Conservation (phyloP, 1,139 yeast species). For the Scheffersomyces quercinus region DNA sequence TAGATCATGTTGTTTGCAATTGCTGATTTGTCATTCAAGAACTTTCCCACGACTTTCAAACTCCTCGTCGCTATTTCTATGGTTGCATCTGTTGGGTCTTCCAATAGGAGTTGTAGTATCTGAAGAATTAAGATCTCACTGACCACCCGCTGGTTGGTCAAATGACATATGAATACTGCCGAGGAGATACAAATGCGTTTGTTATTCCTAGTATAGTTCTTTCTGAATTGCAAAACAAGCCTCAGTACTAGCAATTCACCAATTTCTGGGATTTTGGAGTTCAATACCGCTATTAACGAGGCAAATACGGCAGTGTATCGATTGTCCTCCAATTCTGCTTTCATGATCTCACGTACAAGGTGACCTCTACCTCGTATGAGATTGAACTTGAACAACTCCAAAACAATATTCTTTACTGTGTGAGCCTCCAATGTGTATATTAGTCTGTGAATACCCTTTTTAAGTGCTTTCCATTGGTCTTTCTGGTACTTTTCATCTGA, state of each 20-base stretch:
- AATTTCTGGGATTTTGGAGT: constrained; percentile 67
- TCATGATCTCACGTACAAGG: constrained; percentile 57
- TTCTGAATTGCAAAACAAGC: constrained; percentile 59
- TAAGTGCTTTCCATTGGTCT: constrained; percentile 55
- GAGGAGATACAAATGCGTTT: constrained; percentile 43
- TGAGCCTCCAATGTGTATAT: constrained; percentile 45
- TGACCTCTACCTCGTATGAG: constrained; percentile 62
- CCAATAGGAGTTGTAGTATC: constrained; percentile 58
- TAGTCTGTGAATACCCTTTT: constrained; percentile 46
- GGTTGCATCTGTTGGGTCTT: constrained; percentile 49
- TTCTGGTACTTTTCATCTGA: constrained; percentile 44
- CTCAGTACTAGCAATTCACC: constrained; percentile 62
- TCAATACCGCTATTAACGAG: constrained; percentile 58
- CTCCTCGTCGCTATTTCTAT: constrained; percentile 27
- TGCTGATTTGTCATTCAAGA: constrained; percentile 21
- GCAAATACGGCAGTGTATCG: constrained; percentile 54
- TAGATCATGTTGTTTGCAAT: constrained; percentile 49
- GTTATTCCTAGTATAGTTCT: constrained; percentile 52
- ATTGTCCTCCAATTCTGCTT: constrained; percentile 46
- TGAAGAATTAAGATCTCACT: constrained; percentile 67
- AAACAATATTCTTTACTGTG: constrained; percentile 50
- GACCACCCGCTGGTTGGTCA: constrained; percentile 65
- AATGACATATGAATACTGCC: constrained; percentile 55
- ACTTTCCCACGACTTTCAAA: constrained; percentile 24
- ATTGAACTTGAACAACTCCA: constrained; percentile 55